These are phyloP conservation scores for Mycena sanguinolenta DNA, from an alignment of 768 basidiomycete species.

Conservation along the genomic window DNA sequence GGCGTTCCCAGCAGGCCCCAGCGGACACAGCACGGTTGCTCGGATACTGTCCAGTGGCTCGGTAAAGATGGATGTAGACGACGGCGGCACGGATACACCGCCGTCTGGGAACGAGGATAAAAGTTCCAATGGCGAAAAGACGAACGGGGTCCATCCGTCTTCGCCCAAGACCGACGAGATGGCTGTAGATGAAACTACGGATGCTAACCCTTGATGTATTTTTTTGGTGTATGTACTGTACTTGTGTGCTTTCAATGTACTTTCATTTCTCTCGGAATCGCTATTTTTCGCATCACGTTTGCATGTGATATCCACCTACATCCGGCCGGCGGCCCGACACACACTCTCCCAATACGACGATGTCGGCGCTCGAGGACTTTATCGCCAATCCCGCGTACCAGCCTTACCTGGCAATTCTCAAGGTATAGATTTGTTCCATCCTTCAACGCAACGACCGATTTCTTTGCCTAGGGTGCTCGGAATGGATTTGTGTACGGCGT, in stretches of 20 bases:
- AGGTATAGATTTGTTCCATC: constrained; percentile 47
- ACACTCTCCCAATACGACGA: not conserved
- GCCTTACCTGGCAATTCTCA: constrained; percentile 92
- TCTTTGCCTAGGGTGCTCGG: constrained; percentile 76
- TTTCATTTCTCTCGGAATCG: no score
- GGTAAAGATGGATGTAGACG: constrained; percentile 54
- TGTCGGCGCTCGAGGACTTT: constrained; percentile 42
- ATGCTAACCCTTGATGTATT: constrained; percentile 24
- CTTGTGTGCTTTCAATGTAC: constrained; percentile 17
- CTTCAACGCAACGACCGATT: not conserved
- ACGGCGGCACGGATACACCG: constrained; percentile 45
- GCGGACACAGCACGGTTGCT: constrained; percentile 72
- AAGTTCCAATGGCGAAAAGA: constrained; percentile 31
- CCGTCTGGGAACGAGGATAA: constrained; percentile 49
- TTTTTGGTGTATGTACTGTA: constrained; percentile 20
- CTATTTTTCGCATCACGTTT: not conserved
- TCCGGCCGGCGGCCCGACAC: not conserved
- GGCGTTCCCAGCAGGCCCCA: constrained; percentile 83
- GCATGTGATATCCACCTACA: constrained; percentile 10
- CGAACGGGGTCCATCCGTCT: constrained; percentile 26
- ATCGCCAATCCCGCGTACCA: constrained; percentile 83
- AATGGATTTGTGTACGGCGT: constrained; percentile 93
- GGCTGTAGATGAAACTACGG: constrained; percentile 38
- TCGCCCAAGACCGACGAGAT: constrained; percentile 38
- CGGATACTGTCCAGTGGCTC: constrained; percentile 55